Evolutionary conservation across 345 rosid species (phyloP).

Genomic region (Limnanthes douglasii): DNA sequence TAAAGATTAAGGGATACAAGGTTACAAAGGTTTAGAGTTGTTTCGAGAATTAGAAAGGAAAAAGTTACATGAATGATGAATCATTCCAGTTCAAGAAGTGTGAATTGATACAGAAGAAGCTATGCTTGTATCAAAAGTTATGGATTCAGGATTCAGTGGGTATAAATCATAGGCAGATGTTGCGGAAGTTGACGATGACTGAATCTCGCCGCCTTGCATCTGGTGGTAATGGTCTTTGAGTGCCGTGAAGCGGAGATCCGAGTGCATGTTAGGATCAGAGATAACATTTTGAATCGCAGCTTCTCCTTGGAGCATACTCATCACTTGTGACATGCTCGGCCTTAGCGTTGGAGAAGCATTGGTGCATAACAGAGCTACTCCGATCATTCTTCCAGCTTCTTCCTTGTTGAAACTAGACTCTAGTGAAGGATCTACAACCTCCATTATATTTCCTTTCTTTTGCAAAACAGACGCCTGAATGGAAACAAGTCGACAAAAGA

Average conservation of each 20-base stretch:
- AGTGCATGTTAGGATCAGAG: constrained; percentile 10
- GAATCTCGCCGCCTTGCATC: constrained; percentile 5
- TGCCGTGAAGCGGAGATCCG: constrained; percentile 13
- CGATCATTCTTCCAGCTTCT: constrained; percentile 22
- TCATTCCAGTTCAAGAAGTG: too few relatives aligned
- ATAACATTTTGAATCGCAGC: constrained; percentile 6
- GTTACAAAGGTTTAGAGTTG: too few relatives aligned
- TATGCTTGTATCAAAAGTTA: not conserved
- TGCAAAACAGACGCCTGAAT: constrained; percentile 15
- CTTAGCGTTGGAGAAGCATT: constrained; percentile 17
- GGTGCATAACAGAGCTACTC: constrained; percentile 24
- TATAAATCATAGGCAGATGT: constrained; percentile 7
- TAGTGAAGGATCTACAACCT: constrained; percentile 18
- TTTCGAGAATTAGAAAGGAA: too few relatives aligned
- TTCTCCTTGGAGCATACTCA: constrained; percentile 22
- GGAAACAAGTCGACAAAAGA: not conserved
- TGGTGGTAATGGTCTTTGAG: constrained; percentile 11
- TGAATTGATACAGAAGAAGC: too few relatives aligned
- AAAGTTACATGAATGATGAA: too few relatives aligned
- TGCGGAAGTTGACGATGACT: constrained; percentile 4
- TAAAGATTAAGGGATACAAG: too few relatives aligned
- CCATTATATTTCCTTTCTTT: constrained; percentile 13
- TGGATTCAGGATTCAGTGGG: constrained; percentile 8
- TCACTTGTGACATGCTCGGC: constrained; percentile 24
- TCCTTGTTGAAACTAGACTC: constrained; percentile 9